Evolutionary conservation across 345 rosid species (phyloP), one percentile per base, ranked within the genome.

Genomic region (Balakata baccata): DNA sequence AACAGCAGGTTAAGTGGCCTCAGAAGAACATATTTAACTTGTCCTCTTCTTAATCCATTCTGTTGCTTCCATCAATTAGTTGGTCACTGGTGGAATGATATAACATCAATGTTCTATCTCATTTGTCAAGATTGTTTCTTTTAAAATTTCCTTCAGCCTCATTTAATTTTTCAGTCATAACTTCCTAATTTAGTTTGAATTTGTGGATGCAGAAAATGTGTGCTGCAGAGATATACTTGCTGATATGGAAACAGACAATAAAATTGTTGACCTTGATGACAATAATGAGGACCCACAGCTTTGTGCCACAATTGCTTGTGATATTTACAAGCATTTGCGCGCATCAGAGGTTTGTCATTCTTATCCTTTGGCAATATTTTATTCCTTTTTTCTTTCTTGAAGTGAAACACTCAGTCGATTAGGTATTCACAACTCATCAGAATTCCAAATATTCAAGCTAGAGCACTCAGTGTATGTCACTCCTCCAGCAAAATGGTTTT

Each of bases 251-350:
- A 76, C 41, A 9, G 88, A 86, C 49, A 81, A 77, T 61, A 80
- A 82, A 71, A 68, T 88, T 68, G 81, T 83, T 17, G 75, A 89
- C 75, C 75, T 95, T 47, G 98, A 92, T 47, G 77, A 78, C 57
- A 87, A 86, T 68, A 70, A 62, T 75, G 68, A 20, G 68, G 92
- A 92, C 76, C 96, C 99, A 0, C 99, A 89, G 88, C 88, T 92
- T 18, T 95, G 99, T 81, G 92, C 85, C 66, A 83, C 86, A 77
- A 81, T 83, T 54, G 88, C 88, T 38, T 81, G 86, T 72, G 88
- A 85, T 68, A 85, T 85, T 60, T 85, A 85, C 85, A 81, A 81
- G 78, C 85, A 85, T 59, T 77, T 85, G 67, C 77, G 85, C 20
- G 94, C 96, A 13, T 89, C 99, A 0, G 98, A 95, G 98, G 97